Conservation (phyloP, 2,329 filamentous ascomycete species). For the Ophiostoma himal-ulmi region DNA sequence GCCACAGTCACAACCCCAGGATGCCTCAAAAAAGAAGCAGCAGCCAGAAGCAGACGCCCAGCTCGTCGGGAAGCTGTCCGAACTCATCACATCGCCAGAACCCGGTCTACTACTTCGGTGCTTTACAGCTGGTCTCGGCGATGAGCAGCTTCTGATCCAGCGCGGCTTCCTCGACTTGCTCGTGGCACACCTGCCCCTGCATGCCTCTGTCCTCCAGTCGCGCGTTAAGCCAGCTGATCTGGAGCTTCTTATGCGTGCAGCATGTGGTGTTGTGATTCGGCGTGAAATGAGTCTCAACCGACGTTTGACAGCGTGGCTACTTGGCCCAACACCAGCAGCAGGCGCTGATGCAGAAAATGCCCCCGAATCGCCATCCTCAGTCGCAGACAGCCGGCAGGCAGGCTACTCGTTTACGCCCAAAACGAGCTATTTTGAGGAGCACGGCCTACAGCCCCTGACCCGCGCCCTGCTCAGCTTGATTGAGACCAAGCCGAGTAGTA, state of each 20-base stretch:
- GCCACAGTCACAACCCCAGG: slow-evolving; percentile 32
- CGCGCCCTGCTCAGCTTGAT: slow-evolving; percentile 74
- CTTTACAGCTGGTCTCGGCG: slow-evolving; percentile 81
- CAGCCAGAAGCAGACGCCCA: slow-evolving; percentile 35
- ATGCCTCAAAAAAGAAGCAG: slow-evolving; percentile 18
- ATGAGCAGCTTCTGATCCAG: slow-evolving; percentile 86
- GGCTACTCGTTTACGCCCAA: slow-evolving; percentile 41
- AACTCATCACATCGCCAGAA: slow-evolving; percentile 78
- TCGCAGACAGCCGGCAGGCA: slow-evolving; percentile 27
- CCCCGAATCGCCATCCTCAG: slow-evolving; percentile 41
- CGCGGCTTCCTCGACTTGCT: slow-evolving; percentile 89
- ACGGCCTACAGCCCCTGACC: slow-evolving; percentile 68
- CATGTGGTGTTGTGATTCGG: slow-evolving; percentile 78
- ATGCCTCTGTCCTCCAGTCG: slow-evolving; percentile 72
- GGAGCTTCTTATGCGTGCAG: slow-evolving; percentile 73
- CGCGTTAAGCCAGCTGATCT: slow-evolving; percentile 69
- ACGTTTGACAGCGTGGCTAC: slow-evolving; percentile 90
- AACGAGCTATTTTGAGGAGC: slow-evolving; percentile 76
- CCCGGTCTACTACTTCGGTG: slow-evolving; percentile 84
- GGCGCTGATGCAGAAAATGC: slow-evolving; percentile 27
- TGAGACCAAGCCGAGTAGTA: slow-evolving; percentile 34
- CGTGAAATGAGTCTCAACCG: slow-evolving; percentile 96
- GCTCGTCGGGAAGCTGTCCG: slow-evolving; percentile 50
- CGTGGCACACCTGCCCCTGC: slow-evolving; percentile 80
- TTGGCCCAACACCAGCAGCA: slow-evolving; percentile 62